Base-by-base conservation (phyloP, 805 yeast genomes). In the Yamadazyma phyllophila region DNA sequence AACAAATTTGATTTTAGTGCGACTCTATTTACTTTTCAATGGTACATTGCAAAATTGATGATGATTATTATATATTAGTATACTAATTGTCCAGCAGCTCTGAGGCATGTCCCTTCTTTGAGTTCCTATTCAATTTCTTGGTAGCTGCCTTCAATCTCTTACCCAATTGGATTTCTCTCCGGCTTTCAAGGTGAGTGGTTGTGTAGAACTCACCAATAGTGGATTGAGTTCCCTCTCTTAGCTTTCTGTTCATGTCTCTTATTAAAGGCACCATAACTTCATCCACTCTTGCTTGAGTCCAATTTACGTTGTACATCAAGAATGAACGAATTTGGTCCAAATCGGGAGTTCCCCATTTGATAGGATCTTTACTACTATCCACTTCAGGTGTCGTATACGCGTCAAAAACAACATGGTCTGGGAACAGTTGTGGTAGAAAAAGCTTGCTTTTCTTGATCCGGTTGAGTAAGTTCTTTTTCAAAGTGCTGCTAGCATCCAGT, bases 291-390 rank as follows among this genome's bases (percentile, higher is more conserved):
- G 76, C 82, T 55, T 81, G 81, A 2, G 77, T 67, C 97, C 99
- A 95, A 2, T 91, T 90, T 7, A 90, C 81, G 37, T 80, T 80
- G 38, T 66, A 71, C 76, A 77, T 78, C 62, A 94, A 69, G 54
- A 78, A 91, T 0, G 79, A 71, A 26, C 97, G 67, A 41, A 94
- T 68, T 52, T 80, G 81, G 55, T 90, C 97, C 47, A 91, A 65
- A 60, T 88, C 89, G 0, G 97, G 97, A 2, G 72, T 66, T 0
- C 97, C 98, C 99, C 99, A 94, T 39, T 77, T 77, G 65, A 94
- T 91, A 44, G 77, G 74, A 0, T 91, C 85, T 38, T 69, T 68
- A 60, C 91, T 97, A 33, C 74, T 74, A 60, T 94, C 98, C 3
- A 94, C 96, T 29, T 83, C 88, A 0, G 99, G 97, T 9, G 71